Percentiles rank a stretch among this genome's conserved stretches.
Conservation (phyloP, 2,329 filamentous ascomycete species). For the Aspergillus texensis region DNA sequence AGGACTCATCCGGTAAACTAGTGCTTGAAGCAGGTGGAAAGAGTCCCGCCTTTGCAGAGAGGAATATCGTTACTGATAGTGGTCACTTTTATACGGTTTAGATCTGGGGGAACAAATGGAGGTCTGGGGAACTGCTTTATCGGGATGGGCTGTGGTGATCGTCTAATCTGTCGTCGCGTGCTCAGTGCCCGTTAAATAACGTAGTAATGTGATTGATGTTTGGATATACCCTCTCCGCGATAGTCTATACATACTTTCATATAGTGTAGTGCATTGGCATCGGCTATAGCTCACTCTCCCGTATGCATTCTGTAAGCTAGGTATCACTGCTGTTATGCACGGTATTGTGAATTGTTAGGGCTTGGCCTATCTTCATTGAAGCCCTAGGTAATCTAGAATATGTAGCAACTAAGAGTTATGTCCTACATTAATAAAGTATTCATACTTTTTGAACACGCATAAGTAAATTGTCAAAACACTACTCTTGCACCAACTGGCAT, state of each 20-base stretch:
- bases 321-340: no score
- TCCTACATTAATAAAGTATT: no score
- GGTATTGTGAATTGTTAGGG: no score
- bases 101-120: slow-evolving; percentile 3
- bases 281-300: slow-evolving; percentile 28
- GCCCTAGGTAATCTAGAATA: no score
- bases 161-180: no score
- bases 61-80: slow-evolving; percentile 28
- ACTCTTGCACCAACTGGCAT: no score
- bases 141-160: no score
- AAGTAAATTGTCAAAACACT: no score
- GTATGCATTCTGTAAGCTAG: slow-evolving; percentile 14
- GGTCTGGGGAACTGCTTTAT: no score
- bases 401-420: no score
- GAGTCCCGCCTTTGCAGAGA: slow-evolving; percentile 19
- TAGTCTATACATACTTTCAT: slow-evolving; percentile 22
- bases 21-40: slow-evolving; percentile 25
- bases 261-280: slow-evolving; percentile 32
- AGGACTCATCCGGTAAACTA: slow-evolving; percentile 13
- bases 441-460: no score
- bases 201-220: slow-evolving; percentile 29
- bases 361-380: no score
- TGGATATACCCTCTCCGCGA: slow-evolving; percentile 29
- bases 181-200: slow-evolving; percentile 4
- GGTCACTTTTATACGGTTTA: slow-evolving; percentile 30